phyloP scores from a whole-genome alignment of 2,329 filamentous ascomycete species.

The Lachnellula cervina region DNA sequence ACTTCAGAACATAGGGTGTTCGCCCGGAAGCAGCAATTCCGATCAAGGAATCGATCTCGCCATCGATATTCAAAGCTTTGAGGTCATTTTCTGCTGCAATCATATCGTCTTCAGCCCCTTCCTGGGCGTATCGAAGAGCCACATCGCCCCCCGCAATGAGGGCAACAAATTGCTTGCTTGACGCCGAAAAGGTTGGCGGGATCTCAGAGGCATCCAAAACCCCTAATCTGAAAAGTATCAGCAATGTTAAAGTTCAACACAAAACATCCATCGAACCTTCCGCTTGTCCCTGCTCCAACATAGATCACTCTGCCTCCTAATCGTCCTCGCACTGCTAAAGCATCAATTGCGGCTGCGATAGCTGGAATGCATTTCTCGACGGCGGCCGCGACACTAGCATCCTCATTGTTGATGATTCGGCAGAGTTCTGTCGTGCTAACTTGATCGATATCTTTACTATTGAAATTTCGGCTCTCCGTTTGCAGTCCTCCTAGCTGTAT shows the following conservation, averaged over 20 bases:
- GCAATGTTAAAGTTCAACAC: too few relatives aligned
- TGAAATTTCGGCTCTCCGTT: not conserved
- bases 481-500: too few relatives aligned
- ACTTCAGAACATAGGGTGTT: slow-evolving; percentile 39
- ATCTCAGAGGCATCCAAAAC: slow-evolving; percentile 40
- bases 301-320: too few relatives aligned
- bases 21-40: slow-evolving; percentile 41
- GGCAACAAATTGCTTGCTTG: slow-evolving; percentile 36
- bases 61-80: too few relatives aligned
- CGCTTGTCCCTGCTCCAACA: too few relatives aligned
- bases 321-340: too few relatives aligned
- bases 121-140: slow-evolving; percentile 37
- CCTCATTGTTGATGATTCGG: slow-evolving; percentile 31
- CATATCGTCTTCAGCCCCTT: slow-evolving; percentile 38
- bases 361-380: too few relatives aligned
- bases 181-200: slow-evolving; percentile 38
- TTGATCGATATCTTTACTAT: slow-evolving; percentile 33
- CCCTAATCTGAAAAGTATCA: slow-evolving; percentile 30
- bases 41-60: slow-evolving; percentile 34
- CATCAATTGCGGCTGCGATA: not conserved
- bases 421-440: slow-evolving; percentile 37
- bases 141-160: slow-evolving; percentile 39
- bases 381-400: too few relatives aligned
- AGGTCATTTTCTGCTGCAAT: slow-evolving; percentile 29
- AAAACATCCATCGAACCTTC: too few relatives aligned